Evolutionary conservation across 148 eudicot genomes (phyloP).

Genomic region (Selenicereus undatus): DNA sequence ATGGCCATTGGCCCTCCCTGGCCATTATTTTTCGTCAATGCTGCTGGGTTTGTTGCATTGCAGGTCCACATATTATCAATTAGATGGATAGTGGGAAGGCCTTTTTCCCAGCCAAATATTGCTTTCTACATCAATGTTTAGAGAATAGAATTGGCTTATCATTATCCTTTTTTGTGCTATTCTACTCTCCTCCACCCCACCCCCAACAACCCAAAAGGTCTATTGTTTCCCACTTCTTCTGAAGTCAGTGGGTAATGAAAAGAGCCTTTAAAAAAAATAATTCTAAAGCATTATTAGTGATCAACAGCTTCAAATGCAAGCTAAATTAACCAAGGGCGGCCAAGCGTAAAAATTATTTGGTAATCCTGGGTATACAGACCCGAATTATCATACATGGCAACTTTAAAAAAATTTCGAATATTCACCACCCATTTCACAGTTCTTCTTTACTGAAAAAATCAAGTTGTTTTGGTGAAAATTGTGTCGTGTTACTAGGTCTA

Average conservation of each 20-base stretch:
- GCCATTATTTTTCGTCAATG: not conserved
- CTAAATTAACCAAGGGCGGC: no score
- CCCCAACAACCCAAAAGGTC: not conserved
- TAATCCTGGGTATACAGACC: no score
- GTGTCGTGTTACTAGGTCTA: no score
- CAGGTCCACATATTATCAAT: constrained; percentile 10
- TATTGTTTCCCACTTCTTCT: not conserved
- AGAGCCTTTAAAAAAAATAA: no score
- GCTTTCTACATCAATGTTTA: not conserved
- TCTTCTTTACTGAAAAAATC: no score
- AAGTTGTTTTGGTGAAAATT: no score
- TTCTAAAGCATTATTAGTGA: no score
- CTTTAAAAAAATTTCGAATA: no score
- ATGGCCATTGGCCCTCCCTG: not conserved
- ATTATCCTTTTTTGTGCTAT: not conserved
- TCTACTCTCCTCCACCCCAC: not conserved
- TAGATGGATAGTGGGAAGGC: constrained; percentile 5
- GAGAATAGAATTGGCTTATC: not conserved
- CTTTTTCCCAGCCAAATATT: not conserved
- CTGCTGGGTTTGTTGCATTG: not conserved
- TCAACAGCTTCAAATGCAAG: no score
- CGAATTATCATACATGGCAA: no score
- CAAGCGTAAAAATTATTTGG: no score
- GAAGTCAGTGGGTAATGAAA: not conserved
- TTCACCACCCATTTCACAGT: no score